Evolutionary conservation across 106 monocot genomes (phyloP), one percentile per base, ranked within the genome.

Genomic region (Platanthera zijinensis): DNA sequence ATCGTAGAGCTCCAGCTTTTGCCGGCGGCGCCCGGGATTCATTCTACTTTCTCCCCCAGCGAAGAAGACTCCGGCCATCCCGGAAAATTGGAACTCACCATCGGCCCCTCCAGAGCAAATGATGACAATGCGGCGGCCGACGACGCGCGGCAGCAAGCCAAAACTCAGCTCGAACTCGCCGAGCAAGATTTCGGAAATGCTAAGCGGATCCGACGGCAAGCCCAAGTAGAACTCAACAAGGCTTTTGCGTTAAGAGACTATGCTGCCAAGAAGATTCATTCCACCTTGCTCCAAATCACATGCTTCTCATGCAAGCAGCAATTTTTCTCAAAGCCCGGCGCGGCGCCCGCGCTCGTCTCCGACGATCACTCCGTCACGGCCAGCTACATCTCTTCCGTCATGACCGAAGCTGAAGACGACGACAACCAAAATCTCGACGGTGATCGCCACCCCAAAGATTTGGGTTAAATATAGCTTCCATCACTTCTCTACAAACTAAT

Each of bases 261-360:
- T 10, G 74, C 80, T 14, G 19, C 45, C 3, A 70, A 45, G 25
- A 56, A 17, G 52, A 75, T 80, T 30, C 68, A 80, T 47, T 75
- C 80, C 25, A 46, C 17, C 21, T 47, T 80, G 75, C 22, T 80
- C 46, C 68, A 75, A 50, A 75, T 80, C 14, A 80, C 80, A 5
- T 80, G 80, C 69, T 67, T 69, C 19, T 52, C 80, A 9, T 80
- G 80, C 75, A 75, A 74, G 54, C 62, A 74, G 39, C 74, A 66
- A 3, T 80, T 74, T 47, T 22, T 39, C 51, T 57, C 59, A 18
- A 62, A n/a, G 39, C 11, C 18, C 11, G n/a, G 6, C 21, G 51
- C 25, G 15, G 52, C 51, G 14, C 48, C 15, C n/a, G 15, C 48
- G 48, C 70, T 71, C 5, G 19, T 50, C 51, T 6, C n/a, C 4